Evolutionary conservation across 495 filamentous ascomycete genomes (phyloP).

Genomic region (Glarea lozoyensis): DNA sequence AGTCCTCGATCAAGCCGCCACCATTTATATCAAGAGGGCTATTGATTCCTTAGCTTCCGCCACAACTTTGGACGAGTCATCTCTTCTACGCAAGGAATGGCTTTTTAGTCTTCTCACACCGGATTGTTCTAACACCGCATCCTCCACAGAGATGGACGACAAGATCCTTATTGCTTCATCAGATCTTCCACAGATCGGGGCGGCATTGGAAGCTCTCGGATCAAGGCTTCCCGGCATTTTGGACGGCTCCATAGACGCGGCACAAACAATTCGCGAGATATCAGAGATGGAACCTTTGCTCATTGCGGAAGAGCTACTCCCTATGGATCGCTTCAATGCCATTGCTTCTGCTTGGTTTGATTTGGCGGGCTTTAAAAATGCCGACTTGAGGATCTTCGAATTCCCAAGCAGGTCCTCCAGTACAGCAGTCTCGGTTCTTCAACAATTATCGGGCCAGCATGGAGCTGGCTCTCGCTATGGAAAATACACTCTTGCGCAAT

Average conservation of each 20-base stretch:
- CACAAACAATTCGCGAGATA: background rate
- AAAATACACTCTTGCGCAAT: slow-evolving; percentile 1
- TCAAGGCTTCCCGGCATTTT: background rate
- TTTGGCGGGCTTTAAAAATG: background rate
- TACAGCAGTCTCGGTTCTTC: background rate
- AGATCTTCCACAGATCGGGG: background rate
- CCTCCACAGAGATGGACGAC: background rate
- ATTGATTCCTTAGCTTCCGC: background rate
- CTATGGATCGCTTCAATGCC: background rate
- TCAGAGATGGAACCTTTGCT: background rate
- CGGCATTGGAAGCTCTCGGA: background rate
- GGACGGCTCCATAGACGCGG: background rate
- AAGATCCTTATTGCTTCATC: background rate
- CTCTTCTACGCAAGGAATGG: background rate
- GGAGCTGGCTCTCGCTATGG: background rate
- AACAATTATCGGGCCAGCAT: background rate
- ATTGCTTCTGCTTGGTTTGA: background rate
- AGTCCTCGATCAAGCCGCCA: background rate
- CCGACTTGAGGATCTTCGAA: background rate
- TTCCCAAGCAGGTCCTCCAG: background rate
- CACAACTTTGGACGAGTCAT: background rate
- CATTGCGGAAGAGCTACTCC: background rate
- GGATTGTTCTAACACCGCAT: background rate
- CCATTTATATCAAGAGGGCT: background rate
- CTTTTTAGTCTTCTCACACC: background rate